A percentile compares a stretch with the other conserved stretches of the same genome.
phyloP scores from a whole-genome alignment of 768 basidiomycete species.

The Kwoniella bestiolae region DNA sequence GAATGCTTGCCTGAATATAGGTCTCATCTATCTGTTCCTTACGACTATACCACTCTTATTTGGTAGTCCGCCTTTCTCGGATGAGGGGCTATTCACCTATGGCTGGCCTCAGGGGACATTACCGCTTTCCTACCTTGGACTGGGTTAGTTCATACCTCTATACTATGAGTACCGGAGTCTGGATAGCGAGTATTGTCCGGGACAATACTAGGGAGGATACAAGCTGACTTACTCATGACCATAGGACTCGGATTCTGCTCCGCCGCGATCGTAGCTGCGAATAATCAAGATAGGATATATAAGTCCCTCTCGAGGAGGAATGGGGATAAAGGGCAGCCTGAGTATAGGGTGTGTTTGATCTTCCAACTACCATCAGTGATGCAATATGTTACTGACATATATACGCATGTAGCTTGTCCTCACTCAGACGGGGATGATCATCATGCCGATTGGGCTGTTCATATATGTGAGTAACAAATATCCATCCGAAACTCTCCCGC shows the following conservation, averaged over 20 bases:
- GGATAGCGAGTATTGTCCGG: too few species aligned
- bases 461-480: constrained; percentile 40
- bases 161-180: too few species aligned
- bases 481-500: too few species aligned
- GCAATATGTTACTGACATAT: too few species aligned
- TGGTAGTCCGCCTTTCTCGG: constrained; percentile 43
- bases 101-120: constrained; percentile 39
- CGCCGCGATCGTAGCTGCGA: constrained; percentile 37
- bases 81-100: constrained; percentile 39
- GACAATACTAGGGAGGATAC: too few species aligned
- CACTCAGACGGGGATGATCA: constrained; percentile 49
- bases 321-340: constrained; percentile 47
- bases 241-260: constrained; percentile 42
- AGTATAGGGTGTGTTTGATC: constrained; percentile 41
- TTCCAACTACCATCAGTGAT: too few species aligned
- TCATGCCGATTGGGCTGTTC: constrained; percentile 51
- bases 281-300: constrained; percentile 51
- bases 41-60: constrained; percentile 47
- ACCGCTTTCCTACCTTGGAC: constrained; percentile 45
- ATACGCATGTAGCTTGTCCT: constrained; percentile 51
- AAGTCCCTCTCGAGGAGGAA: constrained; percentile 38
- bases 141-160: constrained; percentile 46
- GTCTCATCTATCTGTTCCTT: constrained; percentile 50
- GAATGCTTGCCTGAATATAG: constrained; percentile 6
- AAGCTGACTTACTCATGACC: too few species aligned